Evolutionary conservation across 2,329 filamentous ascomycete species (phyloP).

Genomic region (Xylariaceae sp.): DNA sequence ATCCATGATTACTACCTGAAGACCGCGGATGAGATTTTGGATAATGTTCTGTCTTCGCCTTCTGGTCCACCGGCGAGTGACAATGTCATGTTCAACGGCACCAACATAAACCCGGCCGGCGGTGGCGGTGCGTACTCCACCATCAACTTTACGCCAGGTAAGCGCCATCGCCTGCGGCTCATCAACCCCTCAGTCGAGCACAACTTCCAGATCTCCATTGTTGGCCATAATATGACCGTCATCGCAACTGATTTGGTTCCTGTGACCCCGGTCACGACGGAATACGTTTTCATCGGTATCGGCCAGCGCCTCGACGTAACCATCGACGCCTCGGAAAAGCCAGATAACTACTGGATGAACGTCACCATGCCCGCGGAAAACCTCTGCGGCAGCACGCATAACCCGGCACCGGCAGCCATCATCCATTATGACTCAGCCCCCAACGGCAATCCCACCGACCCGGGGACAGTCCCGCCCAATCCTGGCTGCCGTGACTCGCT

Average conservation of each 20-base stretch:
- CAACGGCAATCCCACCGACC: constrained; percentile 15
- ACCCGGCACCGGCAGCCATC: constrained; percentile 21
- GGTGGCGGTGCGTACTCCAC: constrained; percentile 29
- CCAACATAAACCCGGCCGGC: constrained; percentile 30
- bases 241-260: constrained; percentile 51
- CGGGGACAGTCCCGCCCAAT: constrained; percentile 14
- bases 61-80: constrained; percentile 26
- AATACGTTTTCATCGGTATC: constrained; percentile 46
- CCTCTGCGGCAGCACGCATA: constrained; percentile 18
- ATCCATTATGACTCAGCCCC: constrained; percentile 18
- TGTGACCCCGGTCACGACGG: constrained; percentile 44
- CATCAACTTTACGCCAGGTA: constrained; percentile 35
- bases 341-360: constrained; percentile 31
- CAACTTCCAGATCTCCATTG: constrained; percentile 46
- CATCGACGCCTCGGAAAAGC: constrained; percentile 36
- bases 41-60: constrained; percentile 15
- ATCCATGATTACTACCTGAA: constrained; percentile 50
- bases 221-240: constrained; percentile 47
- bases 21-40: constrained; percentile 28
- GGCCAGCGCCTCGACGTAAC: constrained; percentile 42
- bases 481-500: constrained; percentile 17
- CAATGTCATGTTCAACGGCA: constrained; percentile 42
- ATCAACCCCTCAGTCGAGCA: constrained; percentile 47
- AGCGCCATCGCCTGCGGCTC: constrained; percentile 43
- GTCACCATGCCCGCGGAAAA: constrained; percentile 19